Percentiles rank a stretch among this genome's conserved stretches.
Evolutionary conservation across 176 grass and related monocot genomes (phyloP).

Genomic region (Avena eriantha): DNA sequence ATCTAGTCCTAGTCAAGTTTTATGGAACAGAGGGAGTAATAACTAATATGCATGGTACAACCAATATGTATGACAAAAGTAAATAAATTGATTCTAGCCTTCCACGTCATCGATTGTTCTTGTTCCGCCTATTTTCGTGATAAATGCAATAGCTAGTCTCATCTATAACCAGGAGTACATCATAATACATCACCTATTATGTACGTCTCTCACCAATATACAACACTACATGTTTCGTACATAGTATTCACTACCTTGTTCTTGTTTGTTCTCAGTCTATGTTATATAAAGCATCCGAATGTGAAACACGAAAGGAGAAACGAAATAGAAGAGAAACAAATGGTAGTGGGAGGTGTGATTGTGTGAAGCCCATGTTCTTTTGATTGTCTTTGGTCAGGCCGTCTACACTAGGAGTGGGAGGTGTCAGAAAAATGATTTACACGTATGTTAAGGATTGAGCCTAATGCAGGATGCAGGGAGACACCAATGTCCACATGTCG

Average conservation of each 20-base stretch:
- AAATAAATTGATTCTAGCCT: no score
- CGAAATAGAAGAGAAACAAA: not conserved
- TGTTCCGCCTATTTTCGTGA: not conserved
- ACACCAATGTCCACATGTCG: accelerated
- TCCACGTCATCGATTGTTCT: no score
- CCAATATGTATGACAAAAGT: no score
- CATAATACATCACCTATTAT: not conserved
- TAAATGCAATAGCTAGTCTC: not conserved
- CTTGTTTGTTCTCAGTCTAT: not conserved
- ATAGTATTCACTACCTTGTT: not conserved
- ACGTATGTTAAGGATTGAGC: not conserved
- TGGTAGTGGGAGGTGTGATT: not conserved
- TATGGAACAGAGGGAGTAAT: no score
- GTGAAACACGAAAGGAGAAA: not conserved
- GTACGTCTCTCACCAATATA: not conserved
- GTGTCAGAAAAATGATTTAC: not conserved
- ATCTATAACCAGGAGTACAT: not conserved
- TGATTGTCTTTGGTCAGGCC: not conserved
- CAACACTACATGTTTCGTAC: not conserved
- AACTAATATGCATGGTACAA: no score
- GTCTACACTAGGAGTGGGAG: not conserved
- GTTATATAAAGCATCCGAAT: not conserved
- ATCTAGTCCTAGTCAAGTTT: no score
- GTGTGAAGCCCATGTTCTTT: not conserved
- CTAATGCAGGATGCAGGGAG: not conserved